Percentiles rank a stretch among this genome's conserved stretches.
phyloP scores from a whole-genome alignment of 139 green algal genomes.

The Limnomonas spitsbergensis region DNA sequence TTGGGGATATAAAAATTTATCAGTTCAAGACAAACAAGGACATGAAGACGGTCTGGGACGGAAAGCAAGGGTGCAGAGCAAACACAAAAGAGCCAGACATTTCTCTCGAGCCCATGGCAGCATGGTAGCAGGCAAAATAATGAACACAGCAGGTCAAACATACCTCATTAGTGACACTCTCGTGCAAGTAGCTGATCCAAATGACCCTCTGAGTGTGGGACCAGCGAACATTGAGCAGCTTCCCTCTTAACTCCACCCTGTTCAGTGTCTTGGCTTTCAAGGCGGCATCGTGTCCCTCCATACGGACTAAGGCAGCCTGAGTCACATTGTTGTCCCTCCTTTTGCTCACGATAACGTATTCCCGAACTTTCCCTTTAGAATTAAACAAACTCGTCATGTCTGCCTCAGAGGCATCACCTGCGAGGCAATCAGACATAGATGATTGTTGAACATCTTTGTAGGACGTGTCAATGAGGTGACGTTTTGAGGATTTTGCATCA shows the following conservation, averaged over 20 bases:
- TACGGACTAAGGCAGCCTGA: constrained; percentile 5
- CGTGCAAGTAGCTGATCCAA: constrained; percentile 30
- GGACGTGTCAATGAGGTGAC: too few relatives aligned
- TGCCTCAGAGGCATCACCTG: constrained; percentile 8
- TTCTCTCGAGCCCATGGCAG: too few relatives aligned
- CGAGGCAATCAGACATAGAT: too few relatives aligned
- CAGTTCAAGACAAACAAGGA: too few relatives aligned
- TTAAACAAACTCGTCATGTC: neutral
- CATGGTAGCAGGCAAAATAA: too few relatives aligned
- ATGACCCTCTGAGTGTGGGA: constrained; percentile 34
- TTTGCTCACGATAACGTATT: constrained; percentile 16
- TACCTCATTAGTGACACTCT: constrained; percentile 42
- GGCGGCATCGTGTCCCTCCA: constrained; percentile 1
- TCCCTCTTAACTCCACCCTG: constrained; percentile 7
- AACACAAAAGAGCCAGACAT: too few relatives aligned
- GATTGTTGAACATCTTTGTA: too few relatives aligned
- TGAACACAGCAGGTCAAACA: too few relatives aligned
- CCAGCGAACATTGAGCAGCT: constrained; percentile 1
- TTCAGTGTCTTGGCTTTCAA: constrained; percentile 11
- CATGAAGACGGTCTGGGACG: too few relatives aligned
- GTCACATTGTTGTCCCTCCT: neutral
- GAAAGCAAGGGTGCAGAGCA: too few relatives aligned
- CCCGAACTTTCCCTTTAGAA: neutral
- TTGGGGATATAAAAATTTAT: too few relatives aligned
- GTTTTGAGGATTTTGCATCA: too few relatives aligned